Evolutionary conservation across 768 basidiomycete species (phyloP).

Genomic region (Boletus vermiculosoides): DNA sequence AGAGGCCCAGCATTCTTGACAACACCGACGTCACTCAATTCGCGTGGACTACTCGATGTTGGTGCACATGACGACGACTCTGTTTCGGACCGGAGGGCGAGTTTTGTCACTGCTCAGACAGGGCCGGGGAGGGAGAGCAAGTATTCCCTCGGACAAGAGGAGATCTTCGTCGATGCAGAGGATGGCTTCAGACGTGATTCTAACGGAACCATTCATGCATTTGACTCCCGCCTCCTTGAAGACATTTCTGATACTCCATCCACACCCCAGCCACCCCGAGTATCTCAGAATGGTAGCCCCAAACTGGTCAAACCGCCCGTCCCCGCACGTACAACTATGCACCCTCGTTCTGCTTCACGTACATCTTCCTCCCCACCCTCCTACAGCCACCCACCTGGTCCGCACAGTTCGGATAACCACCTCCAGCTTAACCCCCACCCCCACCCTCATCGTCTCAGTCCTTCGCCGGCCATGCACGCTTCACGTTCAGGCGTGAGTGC

Average conservation of each 20-base stretch:
- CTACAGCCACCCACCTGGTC: slow-evolving; percentile 18
- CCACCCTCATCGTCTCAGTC: slow-evolving; percentile 17
- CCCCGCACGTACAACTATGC: slow-evolving; percentile 14
- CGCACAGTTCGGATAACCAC: slow-evolving; percentile 20
- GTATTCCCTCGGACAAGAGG: slow-evolving; percentile 30
- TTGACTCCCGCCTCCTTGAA: slow-evolving; percentile 18
- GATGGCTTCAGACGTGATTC: slow-evolving; percentile 25
- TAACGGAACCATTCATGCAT: slow-evolving; percentile 22
- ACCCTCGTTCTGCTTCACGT: slow-evolving; percentile 18
- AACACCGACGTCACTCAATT: slow-evolving; percentile 27
- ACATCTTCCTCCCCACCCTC: slow-evolving; percentile 28
- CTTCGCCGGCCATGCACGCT: slow-evolving; percentile 5
- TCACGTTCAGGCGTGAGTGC: slow-evolving; percentile 15
- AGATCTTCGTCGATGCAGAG: slow-evolving; percentile 30
- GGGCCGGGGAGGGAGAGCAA: slow-evolving; percentile 29
- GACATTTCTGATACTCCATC: slow-evolving; percentile 9
- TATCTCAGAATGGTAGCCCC: not conserved
- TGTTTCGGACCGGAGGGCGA: slow-evolving; percentile 53
- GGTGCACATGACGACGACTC: slow-evolving; percentile 38
- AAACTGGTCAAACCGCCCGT: slow-evolving; percentile 20
- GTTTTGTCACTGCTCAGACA: slow-evolving; percentile 51
- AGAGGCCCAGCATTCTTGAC: slow-evolving; percentile 33
- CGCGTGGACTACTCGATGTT: slow-evolving; percentile 23
- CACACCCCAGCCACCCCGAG: not conserved
- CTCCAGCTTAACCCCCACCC: slow-evolving; percentile 11